These are phyloP conservation scores for Magnolia officinalis DNA, from an alignment of 164 flowering plant species.

Conservation along the genomic window DNA sequence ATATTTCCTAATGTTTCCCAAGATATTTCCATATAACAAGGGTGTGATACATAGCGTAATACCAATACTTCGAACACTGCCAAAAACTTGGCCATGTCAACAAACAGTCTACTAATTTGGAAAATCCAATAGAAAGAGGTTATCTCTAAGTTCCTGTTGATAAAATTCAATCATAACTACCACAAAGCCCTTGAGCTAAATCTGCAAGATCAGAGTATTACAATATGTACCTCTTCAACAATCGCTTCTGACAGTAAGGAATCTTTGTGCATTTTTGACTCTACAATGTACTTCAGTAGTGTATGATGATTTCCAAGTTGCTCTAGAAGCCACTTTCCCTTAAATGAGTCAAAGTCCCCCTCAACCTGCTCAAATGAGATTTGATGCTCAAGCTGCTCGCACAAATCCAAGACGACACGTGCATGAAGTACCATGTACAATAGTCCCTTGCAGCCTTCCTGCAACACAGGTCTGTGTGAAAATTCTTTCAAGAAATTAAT, in stretches of 20 bases:
- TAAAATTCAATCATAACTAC: background rate
- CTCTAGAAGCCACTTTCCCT: conserved; percentile 87
- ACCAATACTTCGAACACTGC: too few relatives aligned
- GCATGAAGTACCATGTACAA: conserved; percentile 98
- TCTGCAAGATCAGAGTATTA: background rate
- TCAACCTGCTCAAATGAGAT: conserved; percentile 89
- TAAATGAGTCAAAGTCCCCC: conserved; percentile 91
- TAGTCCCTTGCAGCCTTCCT: conserved; percentile 99
- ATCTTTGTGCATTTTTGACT: conserved; percentile 84
- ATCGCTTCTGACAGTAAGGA: conserved; percentile 90
- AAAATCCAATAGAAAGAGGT: too few relatives aligned
- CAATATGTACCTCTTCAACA: conserved; percentile 76
- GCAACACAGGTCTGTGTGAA: conserved; percentile 12
- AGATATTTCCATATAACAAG: too few relatives aligned
- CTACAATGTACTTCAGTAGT: conserved; percentile 70
- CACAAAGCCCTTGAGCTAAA: background rate
- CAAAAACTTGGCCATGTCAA: too few relatives aligned
- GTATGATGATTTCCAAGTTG: conserved; percentile 94
- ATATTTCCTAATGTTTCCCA: too few relatives aligned
- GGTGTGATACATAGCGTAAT: too few relatives aligned
- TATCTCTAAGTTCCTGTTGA: background rate
- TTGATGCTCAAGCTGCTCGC: conserved; percentile 77
- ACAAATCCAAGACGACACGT: conserved; percentile 83
- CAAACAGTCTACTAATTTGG: too few relatives aligned
- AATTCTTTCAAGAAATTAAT: background rate